These are phyloP conservation scores for Yueomyces sp. DNA, from an alignment of 1,139 yeast species.

Conservation along the genomic window DNA sequence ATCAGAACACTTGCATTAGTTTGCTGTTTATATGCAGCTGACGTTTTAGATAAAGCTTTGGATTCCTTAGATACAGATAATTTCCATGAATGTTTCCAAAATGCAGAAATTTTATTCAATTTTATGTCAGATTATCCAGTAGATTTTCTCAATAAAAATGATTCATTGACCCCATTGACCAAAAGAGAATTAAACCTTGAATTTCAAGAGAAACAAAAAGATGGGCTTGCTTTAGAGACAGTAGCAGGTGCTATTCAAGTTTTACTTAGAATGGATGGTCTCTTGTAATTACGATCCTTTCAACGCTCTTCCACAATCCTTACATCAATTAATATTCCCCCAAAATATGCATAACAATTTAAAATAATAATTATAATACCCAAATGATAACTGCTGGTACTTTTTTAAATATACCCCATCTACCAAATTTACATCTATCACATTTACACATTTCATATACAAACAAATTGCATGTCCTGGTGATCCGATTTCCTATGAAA, in stretches of 20 bases:
- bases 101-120: slow-evolving; percentile 80
- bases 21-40: slow-evolving; percentile 92
- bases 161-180: slow-evolving; percentile 65
- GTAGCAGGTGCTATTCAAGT: slow-evolving; percentile 71
- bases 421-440: no score
- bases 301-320: background rate
- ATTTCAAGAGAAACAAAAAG: slow-evolving; percentile 39
- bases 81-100: slow-evolving; percentile 82
- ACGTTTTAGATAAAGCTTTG: slow-evolving; percentile 84
- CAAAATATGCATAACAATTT: no score
- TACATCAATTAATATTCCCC: no score
- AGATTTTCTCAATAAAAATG: slow-evolving; percentile 45
- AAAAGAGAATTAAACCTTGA: slow-evolving; percentile 57
- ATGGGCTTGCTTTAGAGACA: slow-evolving; percentile 71
- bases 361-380: no score
- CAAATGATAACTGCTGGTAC: no score
- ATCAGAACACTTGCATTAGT: slow-evolving; percentile 74
- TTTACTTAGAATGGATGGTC: slow-evolving; percentile 36
- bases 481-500: no score
- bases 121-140: slow-evolving; percentile 85
- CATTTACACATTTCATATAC: no score
- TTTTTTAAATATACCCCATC: no score
- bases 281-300: slow-evolving; percentile 14
- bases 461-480: no score
- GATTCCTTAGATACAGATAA: slow-evolving; percentile 71